Evolutionary conservation across 495 filamentous ascomycete species (phyloP).

Genomic region (Astrothelium macrocarpum): DNA sequence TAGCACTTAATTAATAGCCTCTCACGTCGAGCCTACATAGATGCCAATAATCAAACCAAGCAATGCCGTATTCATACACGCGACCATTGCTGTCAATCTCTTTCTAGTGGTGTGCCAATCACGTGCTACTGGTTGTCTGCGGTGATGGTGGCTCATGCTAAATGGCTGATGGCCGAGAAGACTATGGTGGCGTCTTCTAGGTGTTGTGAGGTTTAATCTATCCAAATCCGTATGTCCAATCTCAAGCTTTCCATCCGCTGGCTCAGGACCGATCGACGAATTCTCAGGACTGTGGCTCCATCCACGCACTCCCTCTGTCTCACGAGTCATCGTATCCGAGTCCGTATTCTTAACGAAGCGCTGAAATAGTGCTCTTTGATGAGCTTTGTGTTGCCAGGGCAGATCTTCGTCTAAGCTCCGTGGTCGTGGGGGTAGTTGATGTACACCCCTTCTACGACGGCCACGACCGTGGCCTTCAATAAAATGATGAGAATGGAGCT

Average conservation of each 20-base stretch:
- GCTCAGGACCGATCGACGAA: constrained; percentile 4
- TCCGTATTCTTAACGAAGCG: neutral
- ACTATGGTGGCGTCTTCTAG: constrained; percentile 20
- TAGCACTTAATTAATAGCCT: neutral
- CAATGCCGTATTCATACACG: constrained; percentile 60
- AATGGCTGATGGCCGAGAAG: constrained; percentile 20
- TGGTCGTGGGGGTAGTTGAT: neutral
- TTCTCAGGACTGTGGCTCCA: neutral
- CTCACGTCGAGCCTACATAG: constrained; percentile 38
- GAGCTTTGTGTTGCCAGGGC: neutral
- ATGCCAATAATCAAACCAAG: constrained; percentile 62
- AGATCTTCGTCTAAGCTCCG: neutral
- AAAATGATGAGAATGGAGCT: neutral
- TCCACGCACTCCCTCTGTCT: neutral
- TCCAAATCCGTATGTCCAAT: neutral
- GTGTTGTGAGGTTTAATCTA: neutral
- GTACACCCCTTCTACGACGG: neutral
- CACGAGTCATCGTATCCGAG: neutral
- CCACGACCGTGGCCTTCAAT: neutral
- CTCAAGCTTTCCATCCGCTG: neutral
- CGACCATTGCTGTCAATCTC: constrained; percentile 53
- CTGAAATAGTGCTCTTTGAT: neutral
- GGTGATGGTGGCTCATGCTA: constrained; percentile 22
- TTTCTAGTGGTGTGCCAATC: constrained; percentile 58
- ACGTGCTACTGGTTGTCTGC: constrained; percentile 40